phyloP scores from a whole-genome alignment of 164 flowering plant genomes.

The Piper betle region DNA sequence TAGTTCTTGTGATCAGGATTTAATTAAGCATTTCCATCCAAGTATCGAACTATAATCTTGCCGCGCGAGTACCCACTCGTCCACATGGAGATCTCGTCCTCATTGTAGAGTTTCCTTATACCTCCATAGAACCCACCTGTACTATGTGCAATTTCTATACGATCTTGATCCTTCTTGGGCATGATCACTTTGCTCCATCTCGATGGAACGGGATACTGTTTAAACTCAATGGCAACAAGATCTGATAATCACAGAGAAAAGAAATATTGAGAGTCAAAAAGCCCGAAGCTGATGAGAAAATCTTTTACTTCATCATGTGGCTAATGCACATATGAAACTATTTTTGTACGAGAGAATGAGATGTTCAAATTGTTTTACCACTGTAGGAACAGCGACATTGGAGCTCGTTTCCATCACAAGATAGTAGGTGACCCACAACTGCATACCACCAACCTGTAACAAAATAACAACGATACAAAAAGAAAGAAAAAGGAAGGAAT shows the following conservation, averaged over 20 bases:
- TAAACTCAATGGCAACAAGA: constrained; percentile 63
- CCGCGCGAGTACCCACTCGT: constrained; percentile 62
- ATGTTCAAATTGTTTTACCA: no score
- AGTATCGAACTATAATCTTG: constrained; percentile 9
- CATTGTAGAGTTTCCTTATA: constrained; percentile 46
- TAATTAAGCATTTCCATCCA: no score
- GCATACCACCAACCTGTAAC: constrained; percentile 99
- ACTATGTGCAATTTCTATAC: constrained; percentile 73
- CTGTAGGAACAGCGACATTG: constrained; percentile 60
- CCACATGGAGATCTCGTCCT: constrained; percentile 65
- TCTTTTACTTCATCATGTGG: no score
- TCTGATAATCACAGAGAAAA: constrained; percentile 28
- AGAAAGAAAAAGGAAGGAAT: no score
- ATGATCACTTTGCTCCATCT: constrained; percentile 55
- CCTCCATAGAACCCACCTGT: constrained; percentile 87
- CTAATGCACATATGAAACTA: no score
- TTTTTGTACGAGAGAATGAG: no score
- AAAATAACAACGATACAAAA: no score
- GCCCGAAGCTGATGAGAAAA: no score
- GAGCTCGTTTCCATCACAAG: constrained; percentile 57
- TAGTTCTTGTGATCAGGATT: no score
- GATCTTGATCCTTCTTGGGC: constrained; percentile 56
- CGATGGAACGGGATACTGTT: constrained; percentile 70
- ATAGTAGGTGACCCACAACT: constrained; percentile 80
- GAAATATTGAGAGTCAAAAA: no score